Conservation (phyloP, 148 eudicot genomes). For the Rhododendron mucronatum region DNA sequence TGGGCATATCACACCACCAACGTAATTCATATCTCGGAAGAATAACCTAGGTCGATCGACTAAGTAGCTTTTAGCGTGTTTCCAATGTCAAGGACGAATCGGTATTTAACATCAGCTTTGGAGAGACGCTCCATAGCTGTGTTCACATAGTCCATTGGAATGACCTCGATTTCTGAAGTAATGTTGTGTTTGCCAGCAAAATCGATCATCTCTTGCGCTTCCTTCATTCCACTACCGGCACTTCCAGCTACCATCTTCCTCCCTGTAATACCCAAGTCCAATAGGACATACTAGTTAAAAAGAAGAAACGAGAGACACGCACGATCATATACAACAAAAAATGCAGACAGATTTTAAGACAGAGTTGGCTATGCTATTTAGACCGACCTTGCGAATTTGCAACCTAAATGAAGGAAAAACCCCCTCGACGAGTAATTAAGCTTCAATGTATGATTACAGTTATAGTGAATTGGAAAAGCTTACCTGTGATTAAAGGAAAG, state of each 20-base stretch:
- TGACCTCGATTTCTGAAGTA: not conserved
- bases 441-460: too few species aligned
- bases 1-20: not conserved
- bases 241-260: conserved; percentile 5
- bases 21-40: not conserved
- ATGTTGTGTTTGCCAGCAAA: not conserved
- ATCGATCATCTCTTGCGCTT: conserved; percentile 9
- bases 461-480: not conserved
- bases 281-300: not conserved
- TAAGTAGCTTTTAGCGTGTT: not conserved
- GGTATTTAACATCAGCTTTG: conserved; percentile 1
- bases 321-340: not conserved
- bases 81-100: not conserved
- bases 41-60: not conserved
- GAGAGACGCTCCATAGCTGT: not conserved
- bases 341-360: not conserved
- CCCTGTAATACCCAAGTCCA: not conserved
- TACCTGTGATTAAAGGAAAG: not conserved
- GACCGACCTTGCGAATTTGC: not conserved
- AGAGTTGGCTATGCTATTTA: not conserved
- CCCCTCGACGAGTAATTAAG: too few species aligned
- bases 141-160: conserved; percentile 9
- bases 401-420: too few species aligned
- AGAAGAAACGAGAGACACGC: not conserved
- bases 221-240: not conserved